These are phyloP conservation scores for Viola pubescens DNA, from an alignment of 441 rosid species.

Conservation along the genomic window DNA sequence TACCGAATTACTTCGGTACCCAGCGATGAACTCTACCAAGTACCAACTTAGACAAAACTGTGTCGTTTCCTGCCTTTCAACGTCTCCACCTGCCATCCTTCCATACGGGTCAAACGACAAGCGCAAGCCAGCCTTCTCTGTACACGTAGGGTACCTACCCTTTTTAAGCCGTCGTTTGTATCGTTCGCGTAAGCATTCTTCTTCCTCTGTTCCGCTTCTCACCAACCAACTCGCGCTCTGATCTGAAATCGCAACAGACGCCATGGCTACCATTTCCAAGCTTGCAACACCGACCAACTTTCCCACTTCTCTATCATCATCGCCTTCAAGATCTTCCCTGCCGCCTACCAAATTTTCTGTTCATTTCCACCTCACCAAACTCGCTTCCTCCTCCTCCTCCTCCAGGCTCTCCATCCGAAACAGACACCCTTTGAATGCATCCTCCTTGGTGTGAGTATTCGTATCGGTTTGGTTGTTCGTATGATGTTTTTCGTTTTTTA, in stretches of 20 bases:
- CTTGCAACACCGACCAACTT: slow-evolving; percentile 42
- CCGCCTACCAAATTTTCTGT: slow-evolving; percentile 28
- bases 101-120: too few relatives aligned
- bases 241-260: background rate
- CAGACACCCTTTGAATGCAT: slow-evolving; percentile 15
- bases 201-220: slow-evolving; percentile 12
- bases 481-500: background rate
- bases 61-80: too few relatives aligned
- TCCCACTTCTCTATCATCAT: slow-evolving; percentile 18
- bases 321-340: slow-evolving; percentile 39
- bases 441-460: slow-evolving; percentile 49
- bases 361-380: slow-evolving; percentile 16
- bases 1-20: too few relatives aligned
- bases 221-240: background rate
- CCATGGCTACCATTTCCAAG: slow-evolving; percentile 74
- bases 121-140: too few relatives aligned
- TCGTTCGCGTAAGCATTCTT: background rate
- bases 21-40: too few relatives aligned
- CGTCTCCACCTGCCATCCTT: too few relatives aligned
- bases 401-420: slow-evolving; percentile 36
- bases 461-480: background rate
- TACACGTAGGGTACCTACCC: too few relatives aligned
- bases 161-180: too few relatives aligned
- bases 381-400: slow-evolving; percentile 25
- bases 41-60: too few relatives aligned